Conservation (phyloP, 768 basidiomycete species). For the Suillus sp. region DNA sequence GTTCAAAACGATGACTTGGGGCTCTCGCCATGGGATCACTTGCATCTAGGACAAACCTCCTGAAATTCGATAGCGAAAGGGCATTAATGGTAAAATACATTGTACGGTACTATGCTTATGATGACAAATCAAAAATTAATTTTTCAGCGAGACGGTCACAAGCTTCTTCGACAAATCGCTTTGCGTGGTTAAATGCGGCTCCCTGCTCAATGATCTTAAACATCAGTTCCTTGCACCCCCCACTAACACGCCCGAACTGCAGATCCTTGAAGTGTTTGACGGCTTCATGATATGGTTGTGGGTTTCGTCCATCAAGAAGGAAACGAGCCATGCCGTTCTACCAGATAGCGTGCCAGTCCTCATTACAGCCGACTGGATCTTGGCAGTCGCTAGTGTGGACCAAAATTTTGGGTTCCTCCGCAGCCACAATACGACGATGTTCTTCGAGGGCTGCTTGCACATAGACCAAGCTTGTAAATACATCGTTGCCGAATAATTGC, state of each 20-base stretch:
- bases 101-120: not conserved
- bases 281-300: constrained; percentile 19
- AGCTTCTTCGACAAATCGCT: constrained; percentile 7
- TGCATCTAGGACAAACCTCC: too few species aligned
- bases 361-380: constrained; percentile 12
- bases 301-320: constrained; percentile 23
- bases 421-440: constrained; percentile 13
- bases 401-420: constrained; percentile 9
- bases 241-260: constrained; percentile 20
- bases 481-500: not conserved
- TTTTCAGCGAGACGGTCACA: not conserved
- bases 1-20: too few species aligned
- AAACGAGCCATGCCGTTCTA: constrained; percentile 27
- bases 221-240: constrained; percentile 15
- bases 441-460: constrained; percentile 6
- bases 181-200: constrained; percentile 3
- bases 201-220: constrained; percentile 4
- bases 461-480: not conserved
- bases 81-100: not conserved
- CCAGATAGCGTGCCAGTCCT: constrained; percentile 26
- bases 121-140: not conserved
- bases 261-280: constrained; percentile 17
- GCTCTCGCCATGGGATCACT: too few species aligned
- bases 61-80: not conserved
- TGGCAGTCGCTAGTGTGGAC: constrained; percentile 10